phyloP scores from a whole-genome alignment of 305 asterid genomes.

The Stenogyne calaminthoides region DNA sequence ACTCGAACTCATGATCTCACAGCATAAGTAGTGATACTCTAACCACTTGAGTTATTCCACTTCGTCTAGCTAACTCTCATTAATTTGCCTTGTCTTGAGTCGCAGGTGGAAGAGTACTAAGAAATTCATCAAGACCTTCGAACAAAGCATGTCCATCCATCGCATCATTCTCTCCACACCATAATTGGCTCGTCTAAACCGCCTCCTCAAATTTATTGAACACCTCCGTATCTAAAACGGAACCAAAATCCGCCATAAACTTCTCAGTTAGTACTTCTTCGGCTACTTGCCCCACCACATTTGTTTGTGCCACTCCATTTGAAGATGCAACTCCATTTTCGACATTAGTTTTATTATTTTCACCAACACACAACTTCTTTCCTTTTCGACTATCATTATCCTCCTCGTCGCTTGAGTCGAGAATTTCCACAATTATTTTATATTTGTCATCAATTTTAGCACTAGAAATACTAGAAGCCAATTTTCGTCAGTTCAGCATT shows the following conservation, averaged over 20 bases:
- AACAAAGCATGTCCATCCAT: slow-evolving; percentile 71
- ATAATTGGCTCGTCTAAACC: slow-evolving; percentile 38
- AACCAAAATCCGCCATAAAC: slow-evolving; percentile 48
- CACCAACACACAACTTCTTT: slow-evolving; percentile 27
- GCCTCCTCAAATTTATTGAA: slow-evolving; percentile 62
- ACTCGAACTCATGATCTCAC: no score
- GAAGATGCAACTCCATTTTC: slow-evolving; percentile 22
- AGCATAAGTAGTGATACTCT: no score
- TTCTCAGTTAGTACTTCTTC: slow-evolving; percentile 40
- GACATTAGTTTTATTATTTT: slow-evolving; percentile 28
- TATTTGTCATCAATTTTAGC: slow-evolving; percentile 43
- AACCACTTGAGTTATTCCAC: no score
- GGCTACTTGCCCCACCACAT: slow-evolving; percentile 31
- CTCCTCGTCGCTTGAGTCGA: slow-evolving; percentile 49
- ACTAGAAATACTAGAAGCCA: slow-evolving; percentile 40
- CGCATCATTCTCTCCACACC: slow-evolving; percentile 55
- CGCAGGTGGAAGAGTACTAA: slow-evolving; percentile 66
- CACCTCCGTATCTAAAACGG: slow-evolving; percentile 69
- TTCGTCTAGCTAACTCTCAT: slow-evolving; percentile 37
- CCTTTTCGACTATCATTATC: slow-evolving; percentile 34
- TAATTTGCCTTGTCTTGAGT: slow-evolving; percentile 63
- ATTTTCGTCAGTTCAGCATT: not conserved
- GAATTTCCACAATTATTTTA: slow-evolving; percentile 44
- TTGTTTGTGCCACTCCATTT: slow-evolving; percentile 36
- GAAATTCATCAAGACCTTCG: slow-evolving; percentile 87